Percentiles rank a stretch among this genome's conserved stretches.
phyloP scores from a whole-genome alignment of 164 flowering plant species.

The Umbellularia californica region DNA sequence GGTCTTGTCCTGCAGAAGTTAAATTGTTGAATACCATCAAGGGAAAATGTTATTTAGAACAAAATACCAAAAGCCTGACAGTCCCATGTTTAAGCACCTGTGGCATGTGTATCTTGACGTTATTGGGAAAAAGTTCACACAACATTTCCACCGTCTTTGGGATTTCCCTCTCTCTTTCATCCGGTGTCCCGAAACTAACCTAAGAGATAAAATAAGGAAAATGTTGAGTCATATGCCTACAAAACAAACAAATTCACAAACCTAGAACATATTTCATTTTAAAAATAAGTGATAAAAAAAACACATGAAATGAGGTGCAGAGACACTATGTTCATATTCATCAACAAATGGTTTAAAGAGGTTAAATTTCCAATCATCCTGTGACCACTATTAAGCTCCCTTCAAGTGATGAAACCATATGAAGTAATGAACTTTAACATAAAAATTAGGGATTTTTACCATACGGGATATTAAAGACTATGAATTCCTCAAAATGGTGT shows the following conservation, averaged over 20 bases:
- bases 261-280: no score
- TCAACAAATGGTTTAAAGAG: neutral
- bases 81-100: conserved; percentile 47
- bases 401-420: no score
- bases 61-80: neutral
- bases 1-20: conserved; percentile 56
- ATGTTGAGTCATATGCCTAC: neutral
- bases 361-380: no score
- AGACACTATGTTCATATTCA: neutral
- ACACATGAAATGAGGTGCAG: neutral
- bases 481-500: no score
- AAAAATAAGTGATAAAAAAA: neutral
- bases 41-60: neutral
- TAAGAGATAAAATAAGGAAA: conserved; percentile 20
- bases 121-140: conserved; percentile 76
- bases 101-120: conserved; percentile 79
- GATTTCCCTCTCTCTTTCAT: conserved; percentile 77
- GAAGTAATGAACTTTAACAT: no score
- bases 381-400: no score
- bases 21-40: neutral
- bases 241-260: neutral
- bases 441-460: no score
- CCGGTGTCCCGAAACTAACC: conserved; percentile 87
- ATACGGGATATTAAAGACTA: no score
- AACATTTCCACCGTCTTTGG: conserved; percentile 64